Base-by-base conservation (phyloP, 805 yeast species). In the Pichia phayaonensis region DNA sequence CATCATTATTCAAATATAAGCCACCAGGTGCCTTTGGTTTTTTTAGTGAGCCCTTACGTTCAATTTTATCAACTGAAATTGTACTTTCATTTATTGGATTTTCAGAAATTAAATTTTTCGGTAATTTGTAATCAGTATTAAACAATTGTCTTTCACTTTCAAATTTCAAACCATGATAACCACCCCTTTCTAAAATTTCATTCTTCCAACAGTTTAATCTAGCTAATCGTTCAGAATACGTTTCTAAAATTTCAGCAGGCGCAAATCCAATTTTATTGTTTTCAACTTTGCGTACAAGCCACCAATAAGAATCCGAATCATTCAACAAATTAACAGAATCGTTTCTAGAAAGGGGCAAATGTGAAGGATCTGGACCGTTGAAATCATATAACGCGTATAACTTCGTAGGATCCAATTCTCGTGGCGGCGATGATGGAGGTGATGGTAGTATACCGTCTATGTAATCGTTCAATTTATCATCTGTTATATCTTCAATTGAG, bases 291-390 rank as follows among this genome's bases (percentile, higher is more conserved):
- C 71, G 65, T 27, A 94, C 92, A 12, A 92, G 72, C 98, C 99
- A 94, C 99, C 99, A 94, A 68, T 94, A 94, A 54, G 87, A 78
- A 67, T 94, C 97, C 45, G 86, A 83, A 62, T 94, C 99, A 62
- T 89, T 90, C 36, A 94, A 69, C 20, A 94, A 69, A 42, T 78
- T 72, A 55, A 95, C 92, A 1, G 95, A 83, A 59, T 89, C 96
- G 61, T 92, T 90, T 56, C 88, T 81, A 21, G 71, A 64, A 12
- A 92, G 74, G 51, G 84, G 81, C 57, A 96, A 85, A 68, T 92
- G 99, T 44, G 94, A 88, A 5, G 92, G 90, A 62, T 90, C 97
- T 6, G 96, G 95, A 1, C 97, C 98, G 47, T 75, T 76, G 60
- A 94, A 92, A 46, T 90, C 90, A 59, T 85, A 88, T 31, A 90